Percentiles rank a stretch among this genome's conserved stretches.
Evolutionary conservation across 306 rosid genomes (phyloP).

Genomic region (Luffa acutangula): DNA sequence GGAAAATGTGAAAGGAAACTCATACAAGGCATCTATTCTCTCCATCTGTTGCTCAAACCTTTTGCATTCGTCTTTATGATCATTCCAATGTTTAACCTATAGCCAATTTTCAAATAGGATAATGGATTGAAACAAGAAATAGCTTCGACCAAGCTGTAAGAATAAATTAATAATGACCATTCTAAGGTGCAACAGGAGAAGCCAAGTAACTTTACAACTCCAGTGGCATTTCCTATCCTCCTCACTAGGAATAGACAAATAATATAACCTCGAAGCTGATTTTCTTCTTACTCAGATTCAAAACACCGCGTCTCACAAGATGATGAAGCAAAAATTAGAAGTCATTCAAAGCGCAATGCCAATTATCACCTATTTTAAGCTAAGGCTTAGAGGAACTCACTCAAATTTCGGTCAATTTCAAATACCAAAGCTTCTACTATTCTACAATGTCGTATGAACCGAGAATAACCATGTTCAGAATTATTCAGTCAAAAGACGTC

Average conservation of each 20-base stretch:
- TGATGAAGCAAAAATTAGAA: neutral
- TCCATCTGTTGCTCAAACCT: conserved; percentile 73
- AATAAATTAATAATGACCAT: neutral
- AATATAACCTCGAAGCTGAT: neutral
- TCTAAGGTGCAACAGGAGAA: neutral
- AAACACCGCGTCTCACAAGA: neutral
- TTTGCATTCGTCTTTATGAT: conserved; percentile 73
- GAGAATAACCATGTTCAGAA: neutral
- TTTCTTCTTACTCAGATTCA: neutral
- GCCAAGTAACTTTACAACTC: neutral
- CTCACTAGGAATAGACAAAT: neutral
- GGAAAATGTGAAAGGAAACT: conserved; percentile 77
- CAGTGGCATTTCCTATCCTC: neutral
- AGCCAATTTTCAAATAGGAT: neutral
- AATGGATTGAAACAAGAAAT: neutral
- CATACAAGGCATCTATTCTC: conserved; percentile 34
- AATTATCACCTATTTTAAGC: neutral
- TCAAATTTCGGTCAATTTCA: neutral
- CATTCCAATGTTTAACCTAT: conserved; percentile 68
- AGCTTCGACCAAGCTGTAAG: neutral
- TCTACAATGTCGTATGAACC: neutral
- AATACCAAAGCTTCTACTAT: neutral
- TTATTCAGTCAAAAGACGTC: neutral
- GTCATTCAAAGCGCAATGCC: neutral
- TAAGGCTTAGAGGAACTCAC: neutral